These are phyloP conservation scores for Penicillium samsonianum DNA, from an alignment of 495 filamentous ascomycete species.

Conservation along the genomic window DNA sequence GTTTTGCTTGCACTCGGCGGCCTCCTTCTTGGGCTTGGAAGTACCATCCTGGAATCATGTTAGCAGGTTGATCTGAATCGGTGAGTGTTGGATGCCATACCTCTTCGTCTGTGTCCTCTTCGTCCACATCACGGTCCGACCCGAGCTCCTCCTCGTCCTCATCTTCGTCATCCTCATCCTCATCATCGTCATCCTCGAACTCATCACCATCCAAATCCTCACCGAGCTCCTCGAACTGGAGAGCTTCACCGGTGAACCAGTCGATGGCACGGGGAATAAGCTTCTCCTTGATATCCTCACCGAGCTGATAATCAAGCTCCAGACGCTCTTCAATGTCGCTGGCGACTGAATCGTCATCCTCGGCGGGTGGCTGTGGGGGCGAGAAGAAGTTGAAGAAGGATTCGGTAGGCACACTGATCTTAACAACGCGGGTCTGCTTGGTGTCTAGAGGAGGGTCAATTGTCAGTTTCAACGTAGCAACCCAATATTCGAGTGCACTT, in stretches of 20 bases:
- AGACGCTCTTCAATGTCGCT: slow-evolving; percentile 96
- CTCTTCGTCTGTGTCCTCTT: slow-evolving; percentile 89
- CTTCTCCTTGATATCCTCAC: slow-evolving; percentile 99
- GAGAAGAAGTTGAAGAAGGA: slow-evolving; percentile 99
- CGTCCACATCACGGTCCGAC: slow-evolving; percentile 49
- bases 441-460: slow-evolving; percentile 63
- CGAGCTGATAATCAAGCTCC: slow-evolving; percentile 97
- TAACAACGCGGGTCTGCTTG: slow-evolving; percentile 97
- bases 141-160: slow-evolving; percentile 73
- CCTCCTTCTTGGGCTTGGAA: slow-evolving; percentile 97
- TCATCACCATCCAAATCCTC: slow-evolving; percentile 83
- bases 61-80: slow-evolving; percentile 24
- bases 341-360: slow-evolving; percentile 73
- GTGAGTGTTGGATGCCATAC: slow-evolving; percentile 51
- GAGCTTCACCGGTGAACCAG: slow-evolving; percentile 98
- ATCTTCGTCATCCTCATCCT: slow-evolving; percentile 82
- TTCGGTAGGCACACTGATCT: slow-evolving; percentile 97
- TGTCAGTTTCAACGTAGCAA: slow-evolving; percentile 28
- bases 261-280: slow-evolving; percentile 97
- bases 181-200: slow-evolving; percentile 89
- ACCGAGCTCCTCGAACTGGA: slow-evolving; percentile 93
- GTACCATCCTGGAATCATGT: slow-evolving; percentile 72
- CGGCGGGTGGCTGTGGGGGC: slow-evolving; percentile 81
- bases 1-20: slow-evolving; percentile 99
- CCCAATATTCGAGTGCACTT: slow-evolving; percentile 36